Percentiles rank a stretch among this genome's conserved stretches.
These are phyloP conservation scores for Cinnamomum chago DNA, from an alignment of 164 flowering plant genomes.

Conservation along the genomic window DNA sequence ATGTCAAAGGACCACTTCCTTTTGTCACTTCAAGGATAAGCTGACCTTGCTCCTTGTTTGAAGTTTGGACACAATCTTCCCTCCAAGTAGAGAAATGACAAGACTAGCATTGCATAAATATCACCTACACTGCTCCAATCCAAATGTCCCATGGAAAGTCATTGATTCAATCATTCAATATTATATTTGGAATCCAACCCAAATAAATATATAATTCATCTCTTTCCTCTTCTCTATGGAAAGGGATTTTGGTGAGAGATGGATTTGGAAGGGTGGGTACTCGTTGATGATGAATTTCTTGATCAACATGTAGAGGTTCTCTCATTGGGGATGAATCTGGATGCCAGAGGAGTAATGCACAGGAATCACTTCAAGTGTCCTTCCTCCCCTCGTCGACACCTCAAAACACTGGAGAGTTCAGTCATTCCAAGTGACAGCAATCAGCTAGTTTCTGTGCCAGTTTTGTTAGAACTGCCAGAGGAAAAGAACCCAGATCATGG, in stretches of 20 bases:
- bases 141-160: constrained; percentile 18
- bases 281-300: not conserved
- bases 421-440: not conserved
- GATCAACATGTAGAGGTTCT: not conserved
- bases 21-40: constrained; percentile 23
- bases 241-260: constrained; percentile 6
- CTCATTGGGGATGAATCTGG: constrained; percentile 1
- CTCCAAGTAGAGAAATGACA: constrained; percentile 22
- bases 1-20: constrained; percentile 13
- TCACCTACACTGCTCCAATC: constrained; percentile 7
- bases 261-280: constrained; percentile 9
- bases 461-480: no score
- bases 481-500: constrained; percentile 14
- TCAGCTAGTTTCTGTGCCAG: constrained; percentile 17
- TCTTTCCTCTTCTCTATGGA: constrained; percentile 7
- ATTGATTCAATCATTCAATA: constrained; percentile 24
- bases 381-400: constrained; percentile 10
- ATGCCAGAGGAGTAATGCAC: constrained; percentile 21
- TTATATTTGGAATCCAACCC: not conserved
- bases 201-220: not conserved
- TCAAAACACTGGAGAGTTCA: constrained; percentile 1
- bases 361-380: constrained; percentile 44
- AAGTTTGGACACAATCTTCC: constrained; percentile 11
- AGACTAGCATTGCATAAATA: constrained; percentile 1
- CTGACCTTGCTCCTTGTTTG: constrained; percentile 7